Base-by-base conservation (phyloP, 2,329 filamentous ascomycete genomes). In the Huntiella moniliformis region DNA sequence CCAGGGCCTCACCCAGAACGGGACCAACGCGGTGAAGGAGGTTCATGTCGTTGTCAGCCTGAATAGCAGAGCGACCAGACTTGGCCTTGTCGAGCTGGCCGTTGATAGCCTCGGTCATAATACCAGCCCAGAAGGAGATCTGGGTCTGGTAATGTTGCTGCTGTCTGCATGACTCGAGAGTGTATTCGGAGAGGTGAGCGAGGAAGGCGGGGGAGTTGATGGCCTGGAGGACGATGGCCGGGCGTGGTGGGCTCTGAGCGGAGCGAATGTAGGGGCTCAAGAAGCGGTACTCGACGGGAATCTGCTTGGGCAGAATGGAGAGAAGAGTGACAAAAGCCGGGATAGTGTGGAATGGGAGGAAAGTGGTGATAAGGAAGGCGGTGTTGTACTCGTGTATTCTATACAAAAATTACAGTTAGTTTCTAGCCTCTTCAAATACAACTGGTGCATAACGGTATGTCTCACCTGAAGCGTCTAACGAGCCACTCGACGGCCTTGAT, bases 401-500 rank as follows among this genome's bases (percentile, higher is more conserved):
- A 54, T 4, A 28, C 4, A 38, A 22, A 35, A 15, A 34, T 34
- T 3, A 12, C 4, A 6, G 34, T 31, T 42, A 4, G 13, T 22
- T 42, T 22, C 31, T 37, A 13, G 13, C 12, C 5, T 34, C 8
- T 28, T 28, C 6, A 28, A 6, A 6, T 8, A 3, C 4, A 10
- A 28, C 7, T 28, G 10, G 6, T 28, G 10, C 2, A 7, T 28
- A 28, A 8, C 4, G 7, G 22, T 8, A 28, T 28, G 5, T 54
- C 70, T 51, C 66, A 92, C 85, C 79, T 77, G 57, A 96, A 98
- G 56, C 88, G 73, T 56, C 91, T 71, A 46, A 98, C 73, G 40
- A 98, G 71, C 91, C 91, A 99, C 65, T 99, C 92, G 34, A 96
- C 70, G 12, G 87, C 78, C 63, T 92, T 93, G 45, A 94, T 74